These are phyloP conservation scores for Tolypocladium tundrense DNA, from an alignment of 2,329 filamentous ascomycete genomes.

Conservation along the genomic window DNA sequence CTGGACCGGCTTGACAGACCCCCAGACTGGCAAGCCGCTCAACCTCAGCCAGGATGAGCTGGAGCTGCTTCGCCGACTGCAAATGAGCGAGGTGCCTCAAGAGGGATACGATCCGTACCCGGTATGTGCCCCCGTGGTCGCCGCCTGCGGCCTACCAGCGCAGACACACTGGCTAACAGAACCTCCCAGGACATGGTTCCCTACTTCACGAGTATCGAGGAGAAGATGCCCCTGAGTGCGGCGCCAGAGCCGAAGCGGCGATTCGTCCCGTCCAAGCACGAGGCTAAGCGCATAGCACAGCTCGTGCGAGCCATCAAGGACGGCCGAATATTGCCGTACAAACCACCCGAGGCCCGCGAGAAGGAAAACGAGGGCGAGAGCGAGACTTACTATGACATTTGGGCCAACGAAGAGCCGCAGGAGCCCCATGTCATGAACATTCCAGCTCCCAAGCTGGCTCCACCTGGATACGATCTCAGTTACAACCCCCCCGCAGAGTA, in stretches of 20 bases:
- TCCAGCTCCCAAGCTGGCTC: conserved; percentile 83
- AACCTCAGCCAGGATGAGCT: conserved; percentile 81
- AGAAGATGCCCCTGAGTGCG: conserved; percentile 89
- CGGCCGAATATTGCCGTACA: conserved; percentile 86
- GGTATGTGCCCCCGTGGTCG: conserved; percentile 29
- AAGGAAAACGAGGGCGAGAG: conserved; percentile 64
- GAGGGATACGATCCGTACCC: conserved; percentile 92
- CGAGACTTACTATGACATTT: conserved; percentile 74
- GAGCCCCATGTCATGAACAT: conserved; percentile 89
- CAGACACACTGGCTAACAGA: background rate
- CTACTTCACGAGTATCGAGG: conserved; percentile 83
- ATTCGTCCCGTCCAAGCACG: conserved; percentile 93
- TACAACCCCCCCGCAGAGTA: conserved; percentile 97
- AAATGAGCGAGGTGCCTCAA: conserved; percentile 77
- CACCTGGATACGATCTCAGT: conserved; percentile 88
- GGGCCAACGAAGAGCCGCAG: conserved; percentile 81
- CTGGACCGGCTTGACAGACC: conserved; percentile 93
- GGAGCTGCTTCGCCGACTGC: conserved; percentile 77
- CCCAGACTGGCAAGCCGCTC: conserved; percentile 84
- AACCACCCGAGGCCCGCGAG: conserved; percentile 56
- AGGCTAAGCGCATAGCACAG: conserved; percentile 94
- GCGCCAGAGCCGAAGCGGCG: conserved; percentile 93
- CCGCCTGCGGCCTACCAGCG: background rate
- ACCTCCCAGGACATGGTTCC: conserved; percentile 65
- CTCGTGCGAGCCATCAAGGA: conserved; percentile 92